Evolutionary conservation across 2,329 filamentous ascomycete species (phyloP).

Genomic region (Pseudogymnoascus sp.): DNA sequence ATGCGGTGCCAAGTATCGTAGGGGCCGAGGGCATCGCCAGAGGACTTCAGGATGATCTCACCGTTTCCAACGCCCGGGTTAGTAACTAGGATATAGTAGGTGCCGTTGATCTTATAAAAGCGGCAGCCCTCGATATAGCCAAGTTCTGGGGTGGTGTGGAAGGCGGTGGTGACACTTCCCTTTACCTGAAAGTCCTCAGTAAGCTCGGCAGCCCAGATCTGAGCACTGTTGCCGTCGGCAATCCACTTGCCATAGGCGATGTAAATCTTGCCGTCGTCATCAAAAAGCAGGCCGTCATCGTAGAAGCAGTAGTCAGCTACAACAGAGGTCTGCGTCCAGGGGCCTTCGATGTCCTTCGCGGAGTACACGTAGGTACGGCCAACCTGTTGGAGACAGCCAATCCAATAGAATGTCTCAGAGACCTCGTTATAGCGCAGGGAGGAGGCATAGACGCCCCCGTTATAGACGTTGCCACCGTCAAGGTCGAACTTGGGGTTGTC

Average conservation of each 20-base stretch:
- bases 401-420: background rate
- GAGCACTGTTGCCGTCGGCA: no score
- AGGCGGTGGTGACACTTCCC: no score
- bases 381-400: background rate
- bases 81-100: constrained; percentile 35
- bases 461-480: background rate
- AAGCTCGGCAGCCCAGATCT: no score
- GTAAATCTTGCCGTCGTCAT: no score
- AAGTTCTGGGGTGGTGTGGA: no score
- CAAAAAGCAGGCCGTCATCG: no score
- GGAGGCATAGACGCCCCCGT: background rate
- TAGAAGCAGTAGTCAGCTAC: no score
- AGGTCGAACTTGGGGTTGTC: background rate
- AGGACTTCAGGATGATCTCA: constrained; percentile 30
- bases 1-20: constrained; percentile 30
- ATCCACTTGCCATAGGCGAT: no score
- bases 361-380: background rate
- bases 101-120: constrained; percentile 37
- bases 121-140: constrained; percentile 30
- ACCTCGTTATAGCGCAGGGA: background rate
- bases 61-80: constrained; percentile 32
- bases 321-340: background rate
- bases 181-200: no score
- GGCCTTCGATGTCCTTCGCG: background rate
- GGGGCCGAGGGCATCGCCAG: constrained; percentile 31